A percentile compares a stretch with the other conserved stretches of the same genome.
phyloP scores from a whole-genome alignment of 1,139 yeast genomes.

The Diutina pseudorugosa region DNA sequence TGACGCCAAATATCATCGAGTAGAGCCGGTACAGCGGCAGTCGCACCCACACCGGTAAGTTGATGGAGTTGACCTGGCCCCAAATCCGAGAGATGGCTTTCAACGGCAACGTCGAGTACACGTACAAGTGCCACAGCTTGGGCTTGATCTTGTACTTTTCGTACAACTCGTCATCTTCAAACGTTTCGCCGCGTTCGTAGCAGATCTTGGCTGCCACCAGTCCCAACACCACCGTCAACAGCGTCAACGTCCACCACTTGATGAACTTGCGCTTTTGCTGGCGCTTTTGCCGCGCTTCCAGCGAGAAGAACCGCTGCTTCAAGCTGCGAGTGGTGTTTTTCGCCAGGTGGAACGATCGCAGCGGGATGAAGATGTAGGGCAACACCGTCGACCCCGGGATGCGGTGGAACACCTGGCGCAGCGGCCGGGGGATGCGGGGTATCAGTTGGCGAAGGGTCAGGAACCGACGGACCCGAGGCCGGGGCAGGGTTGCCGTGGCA shows the following conservation, averaged over 20 bases:
- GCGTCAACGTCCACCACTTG: conserved; percentile 61
- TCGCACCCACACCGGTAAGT: conserved; percentile 81
- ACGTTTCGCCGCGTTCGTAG: conserved; percentile 23
- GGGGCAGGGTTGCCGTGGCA: neutral
- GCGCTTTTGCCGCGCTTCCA: conserved; percentile 30
- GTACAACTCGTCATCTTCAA: conserved; percentile 16
- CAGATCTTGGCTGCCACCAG: conserved; percentile 49
- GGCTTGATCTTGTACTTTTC: conserved; percentile 41
- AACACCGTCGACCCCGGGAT: conserved; percentile 1
- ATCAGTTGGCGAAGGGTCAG: neutral
- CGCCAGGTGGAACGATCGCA: neutral
- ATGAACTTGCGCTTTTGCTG: conserved; percentile 39
- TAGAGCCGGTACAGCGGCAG: conserved; percentile 73
- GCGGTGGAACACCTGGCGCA: neutral
- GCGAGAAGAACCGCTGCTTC: conserved; percentile 24
- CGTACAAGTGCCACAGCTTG: conserved; percentile 79
- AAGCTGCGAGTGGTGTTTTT: neutral
- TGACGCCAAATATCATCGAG: conserved; percentile 74
- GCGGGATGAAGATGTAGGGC: conserved; percentile 2
- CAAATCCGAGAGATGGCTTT: conserved; percentile 86
- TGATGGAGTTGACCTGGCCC: conserved; percentile 83
- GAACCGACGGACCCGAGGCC: neutral
- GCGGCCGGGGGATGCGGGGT: conserved; percentile 1
- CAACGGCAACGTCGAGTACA: conserved; percentile 82
- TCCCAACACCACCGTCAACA: conserved; percentile 50